Conservation (phyloP, 1,284 basidiomycete species). For the Malassezia psittaci region DNA sequence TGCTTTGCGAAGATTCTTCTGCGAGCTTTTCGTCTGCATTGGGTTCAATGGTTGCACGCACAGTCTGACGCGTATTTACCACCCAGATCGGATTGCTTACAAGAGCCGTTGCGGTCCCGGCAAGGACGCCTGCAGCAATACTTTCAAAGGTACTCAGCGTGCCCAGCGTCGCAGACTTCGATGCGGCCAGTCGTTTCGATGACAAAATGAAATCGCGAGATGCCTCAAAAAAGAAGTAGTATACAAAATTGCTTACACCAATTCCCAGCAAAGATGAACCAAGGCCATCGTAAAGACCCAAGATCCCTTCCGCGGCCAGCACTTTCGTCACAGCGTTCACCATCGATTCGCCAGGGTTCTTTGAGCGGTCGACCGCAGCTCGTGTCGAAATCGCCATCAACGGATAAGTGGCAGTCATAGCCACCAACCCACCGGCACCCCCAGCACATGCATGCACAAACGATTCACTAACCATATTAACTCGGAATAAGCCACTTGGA, state of each 20-base stretch:
- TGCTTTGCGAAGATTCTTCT: too few species aligned
- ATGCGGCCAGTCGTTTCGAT: slow-evolving; percentile 50
- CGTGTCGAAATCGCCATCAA: slow-evolving; percentile 84
- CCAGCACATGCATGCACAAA: slow-evolving; percentile 81
- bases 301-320: slow-evolving; percentile 70
- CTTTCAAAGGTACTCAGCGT: slow-evolving; percentile 71
- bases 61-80: slow-evolving; percentile 63
- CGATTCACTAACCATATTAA: slow-evolving; percentile 55
- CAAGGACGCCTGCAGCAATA: slow-evolving; percentile 77
- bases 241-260: slow-evolving; percentile 75
- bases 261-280: slow-evolving; percentile 79
- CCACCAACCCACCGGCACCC: slow-evolving; percentile 73
- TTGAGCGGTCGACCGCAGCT: slow-evolving; percentile 78
- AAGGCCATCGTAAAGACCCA: slow-evolving; percentile 78
- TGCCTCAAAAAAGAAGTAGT: slow-evolving; percentile 50
- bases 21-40: neutral
- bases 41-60: slow-evolving; percentile 32
- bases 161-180: slow-evolving; percentile 33
- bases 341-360: slow-evolving; percentile 55
- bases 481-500: too few species aligned
- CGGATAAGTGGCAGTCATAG: slow-evolving; percentile 52
- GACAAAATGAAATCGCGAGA: slow-evolving; percentile 43
- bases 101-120: slow-evolving; percentile 79
- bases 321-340: slow-evolving; percentile 58
- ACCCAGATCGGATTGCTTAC: slow-evolving; percentile 75